Conservation (phyloP, 345 rosid species). For the Aurinia saxatilis region DNA sequence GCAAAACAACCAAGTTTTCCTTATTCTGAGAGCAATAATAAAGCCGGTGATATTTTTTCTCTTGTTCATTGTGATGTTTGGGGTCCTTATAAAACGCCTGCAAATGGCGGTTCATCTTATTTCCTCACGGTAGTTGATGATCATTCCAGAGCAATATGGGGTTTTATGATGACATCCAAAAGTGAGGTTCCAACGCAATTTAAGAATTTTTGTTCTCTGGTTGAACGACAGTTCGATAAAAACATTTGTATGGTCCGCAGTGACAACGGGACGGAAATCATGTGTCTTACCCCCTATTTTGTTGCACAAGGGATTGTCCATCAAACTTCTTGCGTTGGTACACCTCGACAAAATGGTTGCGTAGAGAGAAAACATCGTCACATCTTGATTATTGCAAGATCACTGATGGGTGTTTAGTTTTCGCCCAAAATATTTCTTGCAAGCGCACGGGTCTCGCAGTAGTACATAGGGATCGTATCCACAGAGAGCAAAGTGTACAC, state of each 20-base stretch:
- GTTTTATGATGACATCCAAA: neutral
- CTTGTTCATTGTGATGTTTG: neutral
- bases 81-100: neutral
- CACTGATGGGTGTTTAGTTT: too few species aligned
- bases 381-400: neutral
- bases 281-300: neutral
- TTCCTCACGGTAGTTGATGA: neutral
- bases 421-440: too few species aligned
- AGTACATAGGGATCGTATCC: too few species aligned
- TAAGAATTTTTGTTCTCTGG: neutral
- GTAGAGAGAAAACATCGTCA: neutral
- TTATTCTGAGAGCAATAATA: neutral
- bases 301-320: neutral
- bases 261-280: neutral
- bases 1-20: neutral
- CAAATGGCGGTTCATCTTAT: neutral
- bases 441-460: too few species aligned
- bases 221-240: neutral
- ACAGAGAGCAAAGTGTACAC: too few species aligned
- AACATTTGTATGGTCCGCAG: neutral
- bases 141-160: neutral
- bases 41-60: neutral
- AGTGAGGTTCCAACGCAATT: neutral
- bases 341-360: neutral
- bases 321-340: neutral